These are phyloP conservation scores for Zoysia matrella DNA, from an alignment of 202 grass and related monocot genomes.

Conservation along the genomic window DNA sequence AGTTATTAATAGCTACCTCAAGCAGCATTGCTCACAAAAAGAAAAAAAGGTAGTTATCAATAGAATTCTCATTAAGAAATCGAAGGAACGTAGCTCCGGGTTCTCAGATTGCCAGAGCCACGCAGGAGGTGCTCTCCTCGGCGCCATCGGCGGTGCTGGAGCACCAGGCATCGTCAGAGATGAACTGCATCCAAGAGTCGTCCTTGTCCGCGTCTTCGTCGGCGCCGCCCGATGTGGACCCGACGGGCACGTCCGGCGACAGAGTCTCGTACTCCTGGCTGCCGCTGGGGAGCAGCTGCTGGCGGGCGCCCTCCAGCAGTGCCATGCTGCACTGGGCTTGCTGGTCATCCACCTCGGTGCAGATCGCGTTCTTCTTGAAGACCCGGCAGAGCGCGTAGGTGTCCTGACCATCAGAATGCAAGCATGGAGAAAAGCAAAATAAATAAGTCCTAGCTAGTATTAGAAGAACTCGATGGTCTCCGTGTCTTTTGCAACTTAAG, in stretches of 20 bases:
- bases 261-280: conserved; percentile 62
- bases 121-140: conserved; percentile 61
- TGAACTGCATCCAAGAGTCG: conserved; percentile 99
- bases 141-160: conserved; percentile 53
- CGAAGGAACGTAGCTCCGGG: neutral
- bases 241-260: conserved; percentile 71
- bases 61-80: conserved; percentile 25
- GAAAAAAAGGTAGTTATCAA: conserved; percentile 47
- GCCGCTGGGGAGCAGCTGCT: conserved; percentile 49
- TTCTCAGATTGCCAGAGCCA: conserved; percentile 47
- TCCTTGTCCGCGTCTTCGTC: conserved; percentile 84
- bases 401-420: conserved; percentile 50
- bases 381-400: conserved; percentile 91
- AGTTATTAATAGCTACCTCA: conserved; percentile 51
- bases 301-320: conserved; percentile 59
- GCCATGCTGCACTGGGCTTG: conserved; percentile 82
- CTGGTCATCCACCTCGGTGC: conserved; percentile 74
- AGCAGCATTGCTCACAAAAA: conserved; percentile 40
- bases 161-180: conserved; percentile 89
- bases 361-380: conserved; percentile 93
- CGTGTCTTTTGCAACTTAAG: neutral
- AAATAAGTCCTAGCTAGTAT: conserved; percentile 4
- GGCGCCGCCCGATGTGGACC: conserved; percentile 61
- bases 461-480: neutral
- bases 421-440: neutral